Conservation (phyloP, 1,284 basidiomycete species). For the Cutaneotrichosporon arboriforme region DNA sequence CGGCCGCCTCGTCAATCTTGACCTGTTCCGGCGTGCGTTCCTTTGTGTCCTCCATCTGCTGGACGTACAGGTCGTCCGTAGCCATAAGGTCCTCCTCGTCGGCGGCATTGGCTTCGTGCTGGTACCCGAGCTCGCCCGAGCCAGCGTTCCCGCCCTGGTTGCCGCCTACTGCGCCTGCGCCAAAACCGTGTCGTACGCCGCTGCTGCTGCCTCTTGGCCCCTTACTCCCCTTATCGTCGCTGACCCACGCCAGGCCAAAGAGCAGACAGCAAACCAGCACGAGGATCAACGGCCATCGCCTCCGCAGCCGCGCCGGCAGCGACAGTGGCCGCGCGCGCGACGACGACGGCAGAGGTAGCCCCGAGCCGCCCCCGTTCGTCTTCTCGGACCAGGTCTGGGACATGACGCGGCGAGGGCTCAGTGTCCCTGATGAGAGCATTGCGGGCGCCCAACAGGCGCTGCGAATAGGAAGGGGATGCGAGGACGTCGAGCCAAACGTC, state of each 20-base stretch:
- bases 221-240: no score
- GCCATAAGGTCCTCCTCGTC: slow-evolving; percentile 39
- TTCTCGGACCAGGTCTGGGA: background rate
- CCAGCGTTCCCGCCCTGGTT: background rate
- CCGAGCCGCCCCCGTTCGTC: background rate
- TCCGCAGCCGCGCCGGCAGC: background rate
- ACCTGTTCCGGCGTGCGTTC: slow-evolving; percentile 30
- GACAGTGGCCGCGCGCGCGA: background rate
- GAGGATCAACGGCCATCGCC: background rate
- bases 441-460: no score
- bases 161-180: background rate
- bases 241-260: background rate
- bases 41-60: slow-evolving; percentile 5
- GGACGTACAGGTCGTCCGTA: slow-evolving; percentile 34
- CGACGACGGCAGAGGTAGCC: background rate
- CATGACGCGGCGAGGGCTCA: background rate
- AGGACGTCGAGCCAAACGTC: no score
- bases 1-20: slow-evolving; percentile 19
- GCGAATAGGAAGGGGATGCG: no score
- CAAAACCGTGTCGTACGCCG: background rate
- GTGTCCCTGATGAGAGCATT: background rate
- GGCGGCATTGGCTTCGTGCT: slow-evolving; percentile 3
- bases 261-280: background rate
- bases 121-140: background rate
- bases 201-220: background rate